Conservation (phyloP, 1,284 basidiomycete genomes). For the Irpex sp. region DNA sequence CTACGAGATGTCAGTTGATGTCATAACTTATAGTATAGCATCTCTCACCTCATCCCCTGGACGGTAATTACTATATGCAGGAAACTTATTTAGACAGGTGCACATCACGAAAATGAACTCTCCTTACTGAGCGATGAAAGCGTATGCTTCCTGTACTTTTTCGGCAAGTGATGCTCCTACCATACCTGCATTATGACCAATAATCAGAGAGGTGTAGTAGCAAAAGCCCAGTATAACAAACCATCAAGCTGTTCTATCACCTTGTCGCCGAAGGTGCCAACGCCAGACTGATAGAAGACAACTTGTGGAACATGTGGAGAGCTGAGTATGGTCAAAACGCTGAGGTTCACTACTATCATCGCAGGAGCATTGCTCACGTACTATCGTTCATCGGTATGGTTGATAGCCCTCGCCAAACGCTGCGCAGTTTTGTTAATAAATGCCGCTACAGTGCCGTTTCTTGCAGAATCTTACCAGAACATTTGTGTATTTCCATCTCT, state of each 20-base stretch:
- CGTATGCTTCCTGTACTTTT: constrained; percentile 72
- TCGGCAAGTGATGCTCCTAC: constrained; percentile 57
- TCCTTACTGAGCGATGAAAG: constrained; percentile 68
- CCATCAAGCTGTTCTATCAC: constrained; percentile 47
- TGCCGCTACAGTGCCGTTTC: not conserved
- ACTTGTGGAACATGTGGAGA: constrained; percentile 53
- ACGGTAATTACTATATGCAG: constrained; percentile 49
- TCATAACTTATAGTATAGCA: not conserved
- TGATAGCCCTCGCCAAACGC: constrained; percentile 50
- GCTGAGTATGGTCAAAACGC: constrained; percentile 21
- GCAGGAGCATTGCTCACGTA: constrained; percentile 23
- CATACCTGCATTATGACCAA: constrained; percentile 36
- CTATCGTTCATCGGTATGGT: constrained; percentile 52
- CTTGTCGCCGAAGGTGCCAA: constrained; percentile 49
- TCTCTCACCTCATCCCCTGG: constrained; percentile 63
- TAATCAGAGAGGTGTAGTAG: not conserved
- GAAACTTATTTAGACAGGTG: not conserved
- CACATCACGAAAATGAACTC: not conserved
- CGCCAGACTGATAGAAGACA: constrained; percentile 68
- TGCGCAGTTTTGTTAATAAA: constrained; percentile 16
- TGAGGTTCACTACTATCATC: not conserved
- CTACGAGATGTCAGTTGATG: constrained; percentile 26
- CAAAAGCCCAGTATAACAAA: constrained; percentile 10
- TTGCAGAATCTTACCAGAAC: constrained; percentile 42
- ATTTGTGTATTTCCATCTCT: constrained; percentile 60